Percentiles rank a stretch among this genome's conserved stretches.
These are phyloP conservation scores for Scenedesmus sp. DNA, from an alignment of 163 green algal genomes.

Conservation along the genomic window DNA sequence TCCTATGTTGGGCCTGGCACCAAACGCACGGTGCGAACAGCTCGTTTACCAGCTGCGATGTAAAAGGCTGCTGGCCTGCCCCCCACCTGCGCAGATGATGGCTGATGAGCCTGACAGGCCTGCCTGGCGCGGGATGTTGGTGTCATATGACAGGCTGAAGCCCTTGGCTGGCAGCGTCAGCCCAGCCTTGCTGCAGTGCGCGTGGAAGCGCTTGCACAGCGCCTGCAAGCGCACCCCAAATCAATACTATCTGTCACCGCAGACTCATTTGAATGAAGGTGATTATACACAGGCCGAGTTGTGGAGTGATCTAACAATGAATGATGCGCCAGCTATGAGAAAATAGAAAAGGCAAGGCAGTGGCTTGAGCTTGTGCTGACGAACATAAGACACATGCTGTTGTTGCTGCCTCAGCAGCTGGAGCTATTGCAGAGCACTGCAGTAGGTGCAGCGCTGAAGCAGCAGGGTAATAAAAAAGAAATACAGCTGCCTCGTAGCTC, in stretches of 20 bases:
- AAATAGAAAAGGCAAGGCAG: neutral
- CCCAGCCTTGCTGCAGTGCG: constrained; percentile 70
- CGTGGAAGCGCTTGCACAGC: constrained; percentile 76
- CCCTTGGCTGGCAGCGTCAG: constrained; percentile 57
- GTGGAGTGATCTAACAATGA: too few relatives aligned
- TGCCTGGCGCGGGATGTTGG: constrained; percentile 86
- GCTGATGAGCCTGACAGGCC: constrained; percentile 92
- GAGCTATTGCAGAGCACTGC: neutral
- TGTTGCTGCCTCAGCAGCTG: neutral
- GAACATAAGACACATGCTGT: neutral
- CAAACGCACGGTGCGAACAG: neutral
- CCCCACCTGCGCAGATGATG: constrained; percentile 79
- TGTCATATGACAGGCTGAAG: constrained; percentile 91
- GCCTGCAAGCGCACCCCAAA: constrained; percentile 65
- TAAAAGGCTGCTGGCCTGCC: neutral
- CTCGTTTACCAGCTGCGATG: neutral
- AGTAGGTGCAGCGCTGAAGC: too few relatives aligned
- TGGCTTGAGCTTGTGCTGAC: neutral
- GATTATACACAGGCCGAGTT: too few relatives aligned
- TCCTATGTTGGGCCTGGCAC: too few relatives aligned
- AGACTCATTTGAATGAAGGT: too few relatives aligned
- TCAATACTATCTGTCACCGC: too few relatives aligned
- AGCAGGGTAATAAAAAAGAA: neutral
- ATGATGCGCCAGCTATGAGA: too few relatives aligned
- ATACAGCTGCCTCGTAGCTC: too few relatives aligned